Conservation (phyloP, 1,284 basidiomycete genomes). For the Pisolithus thermaeus region DNA sequence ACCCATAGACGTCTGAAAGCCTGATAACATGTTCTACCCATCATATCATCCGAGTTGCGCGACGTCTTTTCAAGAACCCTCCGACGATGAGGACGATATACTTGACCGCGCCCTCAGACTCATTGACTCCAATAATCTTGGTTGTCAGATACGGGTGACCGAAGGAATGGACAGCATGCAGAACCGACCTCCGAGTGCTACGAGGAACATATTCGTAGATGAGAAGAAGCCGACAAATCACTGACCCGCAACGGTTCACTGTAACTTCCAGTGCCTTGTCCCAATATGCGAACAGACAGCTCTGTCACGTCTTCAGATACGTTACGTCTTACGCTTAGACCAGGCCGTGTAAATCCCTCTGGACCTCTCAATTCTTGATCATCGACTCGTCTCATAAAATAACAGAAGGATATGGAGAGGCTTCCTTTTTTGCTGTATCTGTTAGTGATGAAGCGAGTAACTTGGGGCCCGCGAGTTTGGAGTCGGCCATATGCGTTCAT, state of each 20-base stretch:
- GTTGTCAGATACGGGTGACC: conserved; percentile 82
- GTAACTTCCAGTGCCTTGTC: no score
- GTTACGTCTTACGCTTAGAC: no score
- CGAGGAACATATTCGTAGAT: conserved; percentile 96
- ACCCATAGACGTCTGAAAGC: conserved; percentile 56
- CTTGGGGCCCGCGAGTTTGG: no score
- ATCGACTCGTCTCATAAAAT: no score
- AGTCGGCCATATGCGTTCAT: no score
- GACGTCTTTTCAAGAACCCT: conserved; percentile 83
- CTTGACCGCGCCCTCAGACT: conserved; percentile 96
- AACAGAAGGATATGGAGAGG: no score
- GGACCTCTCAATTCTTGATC: no score
- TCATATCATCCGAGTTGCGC: conserved; percentile 87
- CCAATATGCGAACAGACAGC: no score
- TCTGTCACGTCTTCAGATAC: no score
- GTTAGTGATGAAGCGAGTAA: no score
- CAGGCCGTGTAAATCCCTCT: no score
- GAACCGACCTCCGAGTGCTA: conserved; percentile 86
- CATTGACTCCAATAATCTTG: conserved; percentile 70
- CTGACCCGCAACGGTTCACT: conserved; percentile 11
- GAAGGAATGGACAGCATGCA: conserved; percentile 83
- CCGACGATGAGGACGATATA: conserved; percentile 98
- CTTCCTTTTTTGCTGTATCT: no score
- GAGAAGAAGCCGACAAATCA: conserved; percentile 51
- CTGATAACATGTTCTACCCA: conserved; percentile 98